Evolutionary conservation across 202 grass and related monocot genomes (phyloP).

Genomic region (Panicum virgatum): DNA sequence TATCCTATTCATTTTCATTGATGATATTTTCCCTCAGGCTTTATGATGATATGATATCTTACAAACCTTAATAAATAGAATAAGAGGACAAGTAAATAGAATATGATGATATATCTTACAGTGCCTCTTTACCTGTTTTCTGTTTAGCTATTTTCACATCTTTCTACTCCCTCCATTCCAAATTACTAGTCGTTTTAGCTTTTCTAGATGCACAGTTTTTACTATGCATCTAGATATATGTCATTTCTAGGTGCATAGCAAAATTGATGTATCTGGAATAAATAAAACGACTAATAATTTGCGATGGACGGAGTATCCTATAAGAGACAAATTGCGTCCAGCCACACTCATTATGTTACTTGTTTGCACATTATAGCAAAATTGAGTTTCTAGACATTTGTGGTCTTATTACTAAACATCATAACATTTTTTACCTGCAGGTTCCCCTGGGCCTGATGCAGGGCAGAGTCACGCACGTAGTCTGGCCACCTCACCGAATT

Average conservation of each 20-base stretch:
- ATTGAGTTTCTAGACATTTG: conserved; percentile 19
- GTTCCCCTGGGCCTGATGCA: conserved; percentile 75
- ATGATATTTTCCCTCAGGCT: background rate
- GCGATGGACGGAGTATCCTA: no score
- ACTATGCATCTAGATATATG: no score
- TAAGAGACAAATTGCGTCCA: background rate
- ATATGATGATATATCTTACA: no score
- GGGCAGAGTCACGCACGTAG: conserved; percentile 66
- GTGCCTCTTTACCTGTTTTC: background rate
- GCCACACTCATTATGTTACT: background rate
- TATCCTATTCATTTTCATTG: background rate
- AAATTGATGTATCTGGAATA: no score
- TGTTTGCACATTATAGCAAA: background rate
- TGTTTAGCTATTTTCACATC: background rate
- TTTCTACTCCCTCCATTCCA: no score
- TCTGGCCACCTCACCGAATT: conserved; percentile 74
- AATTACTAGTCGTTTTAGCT: no score
- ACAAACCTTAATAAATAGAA: background rate
- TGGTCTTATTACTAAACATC: background rate
- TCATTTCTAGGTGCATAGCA: no score
- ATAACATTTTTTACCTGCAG: conserved; percentile 38
- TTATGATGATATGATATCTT: background rate
- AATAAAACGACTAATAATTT: no score
- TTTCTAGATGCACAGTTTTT: no score
- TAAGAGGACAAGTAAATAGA: background rate